Base-by-base conservation (phyloP, 2,329 filamentous ascomycete species). In the Diaporthe sp. region DNA sequence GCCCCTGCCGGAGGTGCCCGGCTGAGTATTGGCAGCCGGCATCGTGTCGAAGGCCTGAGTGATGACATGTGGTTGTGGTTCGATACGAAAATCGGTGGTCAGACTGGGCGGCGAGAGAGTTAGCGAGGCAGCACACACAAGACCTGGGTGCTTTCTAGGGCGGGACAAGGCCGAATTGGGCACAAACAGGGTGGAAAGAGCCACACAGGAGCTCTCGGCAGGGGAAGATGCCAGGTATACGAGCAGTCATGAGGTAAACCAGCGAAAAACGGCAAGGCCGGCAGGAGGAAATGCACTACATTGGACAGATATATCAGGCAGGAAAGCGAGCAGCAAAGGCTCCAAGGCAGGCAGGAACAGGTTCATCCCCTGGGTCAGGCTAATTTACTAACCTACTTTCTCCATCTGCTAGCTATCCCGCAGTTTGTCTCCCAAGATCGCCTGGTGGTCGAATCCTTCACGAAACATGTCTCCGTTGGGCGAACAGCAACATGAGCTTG, bases 381-480 rank as follows among this genome's bases (percentile, higher is more conserved):
- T 10, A 34, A 6, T 13, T 25, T 9, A 67, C 44, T n/a, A 34
- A 65, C 42, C 25, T 67, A 12, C 28, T 67, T 37, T 17, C 19
- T 6, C 62, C 31, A 19, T 67, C 13, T 49, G 62, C 62, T 67
- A 67, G 62, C 62, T 67, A 12, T n/a, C 31, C 44, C 44, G 62
- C 62, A 67, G 44, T 67, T 12, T 67, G 44, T 49, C 62, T 67
- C 28, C 62, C 62, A 67, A 67, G 19, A 51, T 67, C 44, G 46
- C 44, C 62, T n/a, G 62, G 28, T 37, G 10, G 44, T 51, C 19
- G 62, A 2, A 37, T 55, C n/a, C 49, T 31, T 42, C 65, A 53
- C 25, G 49, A 70, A 42, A 55, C 65, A 70, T 53, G 34, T 55
- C 65, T 53, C 46, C 62, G 44, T 67, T 25, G 13, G 28, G 62